phyloP scores from a whole-genome alignment of 2,329 filamentous ascomycete genomes.

The Epichloe coenophiala region DNA sequence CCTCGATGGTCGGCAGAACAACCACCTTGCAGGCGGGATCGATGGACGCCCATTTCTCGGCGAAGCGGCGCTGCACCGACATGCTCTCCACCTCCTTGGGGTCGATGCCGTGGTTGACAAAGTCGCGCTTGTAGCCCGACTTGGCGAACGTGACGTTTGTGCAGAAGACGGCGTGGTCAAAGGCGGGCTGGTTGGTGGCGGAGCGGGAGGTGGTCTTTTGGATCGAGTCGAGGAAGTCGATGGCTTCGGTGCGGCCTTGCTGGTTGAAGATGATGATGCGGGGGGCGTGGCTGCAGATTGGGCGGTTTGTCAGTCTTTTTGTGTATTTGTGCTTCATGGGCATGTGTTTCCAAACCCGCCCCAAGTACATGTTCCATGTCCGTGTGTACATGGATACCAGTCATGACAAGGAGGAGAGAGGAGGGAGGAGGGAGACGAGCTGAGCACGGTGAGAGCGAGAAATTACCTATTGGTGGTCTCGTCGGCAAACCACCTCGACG shows the following conservation, averaged over 20 bases:
- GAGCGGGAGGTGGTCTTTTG: slow-evolving; percentile 20
- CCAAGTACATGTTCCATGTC: too few relatives aligned
- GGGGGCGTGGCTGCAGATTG: slow-evolving; percentile 17
- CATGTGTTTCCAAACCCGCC: too few relatives aligned
- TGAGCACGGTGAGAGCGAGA: neutral
- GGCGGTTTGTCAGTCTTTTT: neutral
- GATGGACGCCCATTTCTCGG: slow-evolving; percentile 34
- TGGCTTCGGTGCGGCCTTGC: slow-evolving; percentile 41
- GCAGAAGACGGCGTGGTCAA: slow-evolving; percentile 70
- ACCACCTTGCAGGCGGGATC: slow-evolving; percentile 32
- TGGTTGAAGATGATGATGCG: slow-evolving; percentile 79
- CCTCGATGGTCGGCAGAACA: slow-evolving; percentile 39
- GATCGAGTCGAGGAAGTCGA: slow-evolving; percentile 39
- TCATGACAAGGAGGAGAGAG: neutral
- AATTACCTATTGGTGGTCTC: slow-evolving; percentile 25
- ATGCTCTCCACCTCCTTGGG: slow-evolving; percentile 37
- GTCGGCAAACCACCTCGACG: slow-evolving; percentile 66
- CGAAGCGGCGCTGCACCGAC: slow-evolving; percentile 38
- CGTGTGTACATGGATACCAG: neutral
- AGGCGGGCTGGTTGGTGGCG: slow-evolving; percentile 23
- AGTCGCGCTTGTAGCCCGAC: slow-evolving; percentile 41
- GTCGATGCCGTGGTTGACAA: slow-evolving; percentile 41
- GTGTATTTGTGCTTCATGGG: neutral
- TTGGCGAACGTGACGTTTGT: slow-evolving; percentile 52
- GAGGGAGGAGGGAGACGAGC: too few relatives aligned